A percentile compares a stretch with the other conserved stretches of the same genome.
These are phyloP conservation scores for Inga leiocalycina DNA, from an alignment of 306 rosid species.

Conservation along the genomic window DNA sequence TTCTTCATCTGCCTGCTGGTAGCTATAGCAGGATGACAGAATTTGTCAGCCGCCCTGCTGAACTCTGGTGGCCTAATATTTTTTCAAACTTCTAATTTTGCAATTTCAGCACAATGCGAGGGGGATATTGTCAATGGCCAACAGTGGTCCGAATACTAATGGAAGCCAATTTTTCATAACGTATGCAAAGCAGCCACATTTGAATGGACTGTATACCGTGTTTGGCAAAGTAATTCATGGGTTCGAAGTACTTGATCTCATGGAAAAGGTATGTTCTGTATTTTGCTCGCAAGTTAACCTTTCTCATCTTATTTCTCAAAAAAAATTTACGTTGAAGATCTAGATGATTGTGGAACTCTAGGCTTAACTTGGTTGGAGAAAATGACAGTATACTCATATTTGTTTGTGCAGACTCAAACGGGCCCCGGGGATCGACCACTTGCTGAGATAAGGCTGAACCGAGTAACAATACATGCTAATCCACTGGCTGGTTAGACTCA, in stretches of 20 bases:
- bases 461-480: slow-evolving; percentile 73
- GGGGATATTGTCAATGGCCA: slow-evolving; percentile 90
- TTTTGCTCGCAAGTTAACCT: neutral
- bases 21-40: neutral
- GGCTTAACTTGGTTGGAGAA: neutral
- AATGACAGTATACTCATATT: neutral
- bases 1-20: neutral
- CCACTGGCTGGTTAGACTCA: slow-evolving; percentile 61
- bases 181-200: slow-evolving; percentile 91
- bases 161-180: slow-evolving; percentile 87
- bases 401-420: slow-evolving; percentile 79
- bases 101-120: slow-evolving; percentile 87
- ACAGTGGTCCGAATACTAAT: slow-evolving; percentile 95
- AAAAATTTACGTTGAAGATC: neutral
- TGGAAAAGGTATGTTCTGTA: slow-evolving; percentile 77
- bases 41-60: neutral
- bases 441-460: slow-evolving; percentile 79
- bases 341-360: neutral
- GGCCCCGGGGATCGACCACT: slow-evolving; percentile 76
- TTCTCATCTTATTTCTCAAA: neutral
- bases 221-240: slow-evolving; percentile 97
- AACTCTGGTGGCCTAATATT: neutral
- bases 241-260: slow-evolving; percentile 94
- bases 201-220: slow-evolving; percentile 80
- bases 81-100: neutral